Conservation (phyloP, 176 grass and related monocot species). For the Aegilops bicornis region DNA sequence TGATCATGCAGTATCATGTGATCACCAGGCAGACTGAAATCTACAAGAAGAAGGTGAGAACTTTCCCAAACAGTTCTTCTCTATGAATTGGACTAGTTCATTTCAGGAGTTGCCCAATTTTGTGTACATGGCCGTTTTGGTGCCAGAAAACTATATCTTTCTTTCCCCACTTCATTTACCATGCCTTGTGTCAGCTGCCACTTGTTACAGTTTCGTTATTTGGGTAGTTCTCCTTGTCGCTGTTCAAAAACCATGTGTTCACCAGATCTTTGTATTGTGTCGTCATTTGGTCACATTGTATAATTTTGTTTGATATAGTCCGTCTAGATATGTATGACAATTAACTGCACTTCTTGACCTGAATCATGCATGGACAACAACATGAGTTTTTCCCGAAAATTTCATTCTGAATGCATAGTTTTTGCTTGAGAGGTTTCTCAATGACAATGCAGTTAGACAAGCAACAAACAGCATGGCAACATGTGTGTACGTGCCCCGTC, state of each 20-base stretch:
- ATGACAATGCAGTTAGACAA: not conserved
- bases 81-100: not conserved
- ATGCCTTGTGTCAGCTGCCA: not conserved
- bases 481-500: not conserved
- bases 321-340: not conserved
- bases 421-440: not conserved
- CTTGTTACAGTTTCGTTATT: not conserved
- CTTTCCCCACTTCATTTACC: not conserved
- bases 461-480: not conserved
- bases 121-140: not conserved
- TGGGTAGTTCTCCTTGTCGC: not conserved
- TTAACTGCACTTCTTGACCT: not conserved
- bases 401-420: not conserved
- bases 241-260: not conserved
- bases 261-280: not conserved
- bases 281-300: not conserved
- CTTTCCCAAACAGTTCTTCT: not conserved
- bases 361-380: not conserved
- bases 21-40: slow-evolving; percentile 84
- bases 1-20: slow-evolving; percentile 69
- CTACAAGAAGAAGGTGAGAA: slow-evolving; percentile 88
- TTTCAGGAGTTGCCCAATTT: not conserved
- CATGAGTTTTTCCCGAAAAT: no score
- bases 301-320: not conserved
- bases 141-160: not conserved